A percentile compares a stretch with the other conserved stretches of the same genome.
phyloP scores from a whole-genome alignment of 768 basidiomycete genomes.

The Sarcodon sp. region DNA sequence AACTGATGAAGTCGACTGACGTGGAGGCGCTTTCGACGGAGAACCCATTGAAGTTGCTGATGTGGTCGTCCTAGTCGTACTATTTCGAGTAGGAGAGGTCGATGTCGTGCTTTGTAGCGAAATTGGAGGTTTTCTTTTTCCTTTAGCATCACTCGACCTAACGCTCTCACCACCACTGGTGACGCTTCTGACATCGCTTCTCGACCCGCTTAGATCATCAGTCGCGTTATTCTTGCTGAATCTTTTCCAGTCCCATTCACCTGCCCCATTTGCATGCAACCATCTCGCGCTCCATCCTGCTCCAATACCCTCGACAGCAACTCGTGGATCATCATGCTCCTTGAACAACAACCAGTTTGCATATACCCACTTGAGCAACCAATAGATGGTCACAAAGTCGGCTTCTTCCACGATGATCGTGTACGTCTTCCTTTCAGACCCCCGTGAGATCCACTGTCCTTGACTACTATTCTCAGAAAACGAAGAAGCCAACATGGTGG shows the following conservation, averaged over 20 bases:
- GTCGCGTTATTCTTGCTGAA: conserved; percentile 30
- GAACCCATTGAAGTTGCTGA: background rate
- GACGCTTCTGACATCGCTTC: conserved; percentile 12
- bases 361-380: conserved; percentile 68
- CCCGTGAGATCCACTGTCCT: background rate
- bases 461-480: conserved; percentile 41
- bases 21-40: background rate
- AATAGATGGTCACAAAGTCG: conserved; percentile 67
- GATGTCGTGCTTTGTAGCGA: background rate
- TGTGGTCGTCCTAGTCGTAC: background rate
- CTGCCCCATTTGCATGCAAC: conserved; percentile 25
- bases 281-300: conserved; percentile 55
- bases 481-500: conserved; percentile 57
- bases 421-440: conserved; percentile 43
- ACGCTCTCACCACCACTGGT: conserved; percentile 7
- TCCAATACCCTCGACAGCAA: conserved; percentile 54
- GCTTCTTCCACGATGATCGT: conserved; percentile 69
- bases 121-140: conserved; percentile 2
- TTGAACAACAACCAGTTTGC: conserved; percentile 65
- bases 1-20: conserved; percentile 5
- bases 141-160: conserved; percentile 7
- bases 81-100: background rate
- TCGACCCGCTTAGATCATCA: conserved; percentile 9
- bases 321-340: conserved; percentile 53
- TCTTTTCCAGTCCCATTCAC: conserved; percentile 64